Evolutionary conservation across 352 stramenopile genomes (phyloP), one percentile per base, ranked within the genome.

Genomic region (Peronosclerospora sorghi): DNA sequence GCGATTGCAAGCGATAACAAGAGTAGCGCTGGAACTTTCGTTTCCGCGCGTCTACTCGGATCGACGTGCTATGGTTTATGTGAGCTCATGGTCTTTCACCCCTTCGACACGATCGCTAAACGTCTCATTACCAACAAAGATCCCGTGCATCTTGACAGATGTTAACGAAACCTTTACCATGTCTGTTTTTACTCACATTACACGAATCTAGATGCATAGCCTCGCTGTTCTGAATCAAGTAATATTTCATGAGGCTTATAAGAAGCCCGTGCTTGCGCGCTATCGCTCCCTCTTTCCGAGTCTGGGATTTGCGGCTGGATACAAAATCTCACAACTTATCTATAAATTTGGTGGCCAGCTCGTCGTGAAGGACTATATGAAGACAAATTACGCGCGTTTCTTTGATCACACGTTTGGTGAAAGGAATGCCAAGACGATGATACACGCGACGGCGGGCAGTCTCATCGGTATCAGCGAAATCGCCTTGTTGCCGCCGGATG

Each of bases 311-410:
- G 92, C 87, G 14, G 90, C 89, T 18, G 92, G 79, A 34, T 98
- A 98, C 82, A 98, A 98, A 72, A 76, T 98, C 55, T 87, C 94
- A 32, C 90, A 98, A 68, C 85, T 90, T 41, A 92, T 97, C 42
- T 98, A 98, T 75, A 98, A 98, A 66, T 97, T 98, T 62, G 90
- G 90, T 43, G 92, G 92, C 21, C 92, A 98, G 69, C 87, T 86
- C 10, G 78, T 96, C 35, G 86, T 96, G 35, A 85, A 91, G 48
- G 90, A 97, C 59, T 92, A 86, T 59, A 94, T 97, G 68, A 89
- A 64, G 14, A 89, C 75, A 53, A 68, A 89, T 58, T 82, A 96
- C 67, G 67, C 73, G 13, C 52, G 78, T n/a, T 75, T 73, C 36
- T 96, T 97, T 65, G 71, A 93, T 52, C 59, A 73, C 35, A 58